These are phyloP conservation scores for Solanum chmielewskii DNA, from an alignment of 257 asterid genomes.

Conservation along the genomic window DNA sequence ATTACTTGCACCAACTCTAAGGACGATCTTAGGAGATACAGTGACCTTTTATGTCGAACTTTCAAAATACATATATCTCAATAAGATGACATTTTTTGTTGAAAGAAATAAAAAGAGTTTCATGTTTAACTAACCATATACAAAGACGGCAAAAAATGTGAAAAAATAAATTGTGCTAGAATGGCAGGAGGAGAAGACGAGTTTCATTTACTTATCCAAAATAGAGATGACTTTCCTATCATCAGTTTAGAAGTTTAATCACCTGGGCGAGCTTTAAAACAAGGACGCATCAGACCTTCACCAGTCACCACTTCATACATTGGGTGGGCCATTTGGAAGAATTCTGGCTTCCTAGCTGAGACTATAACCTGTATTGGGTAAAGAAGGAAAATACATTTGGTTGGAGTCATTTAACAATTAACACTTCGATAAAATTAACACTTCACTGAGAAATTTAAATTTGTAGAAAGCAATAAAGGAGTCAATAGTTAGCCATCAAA, in stretches of 20 bases:
- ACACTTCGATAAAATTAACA: not conserved
- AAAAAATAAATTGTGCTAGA: not conserved
- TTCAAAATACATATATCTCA: not conserved
- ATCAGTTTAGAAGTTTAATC: not conserved
- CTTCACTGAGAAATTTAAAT: not conserved
- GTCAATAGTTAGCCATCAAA: not conserved
- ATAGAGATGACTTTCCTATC: not conserved
- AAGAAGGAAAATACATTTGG: not conserved
- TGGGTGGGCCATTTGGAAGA: conserved; percentile 84
- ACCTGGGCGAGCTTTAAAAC: conserved; percentile 79
- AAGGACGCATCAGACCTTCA: conserved; percentile 91
- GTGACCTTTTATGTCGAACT: not conserved
- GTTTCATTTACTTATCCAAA: not conserved
- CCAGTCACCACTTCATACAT: conserved; percentile 87
- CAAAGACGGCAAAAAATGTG: not conserved
- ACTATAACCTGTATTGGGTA: conserved; percentile 52
- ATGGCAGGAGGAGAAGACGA: not conserved
- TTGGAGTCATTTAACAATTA: not conserved
- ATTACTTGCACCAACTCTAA: not conserved
- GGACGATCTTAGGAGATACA: not conserved
- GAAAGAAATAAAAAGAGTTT: not conserved
- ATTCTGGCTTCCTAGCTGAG: conserved; percentile 88
- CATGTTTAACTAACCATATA: not conserved
- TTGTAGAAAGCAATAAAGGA: not conserved
- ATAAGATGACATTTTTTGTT: not conserved